Percentiles rank a stretch among this genome's conserved stretches.
Evolutionary conservation across 805 yeast genomes (phyloP).

Genomic region (Deakozyma indianensis): DNA sequence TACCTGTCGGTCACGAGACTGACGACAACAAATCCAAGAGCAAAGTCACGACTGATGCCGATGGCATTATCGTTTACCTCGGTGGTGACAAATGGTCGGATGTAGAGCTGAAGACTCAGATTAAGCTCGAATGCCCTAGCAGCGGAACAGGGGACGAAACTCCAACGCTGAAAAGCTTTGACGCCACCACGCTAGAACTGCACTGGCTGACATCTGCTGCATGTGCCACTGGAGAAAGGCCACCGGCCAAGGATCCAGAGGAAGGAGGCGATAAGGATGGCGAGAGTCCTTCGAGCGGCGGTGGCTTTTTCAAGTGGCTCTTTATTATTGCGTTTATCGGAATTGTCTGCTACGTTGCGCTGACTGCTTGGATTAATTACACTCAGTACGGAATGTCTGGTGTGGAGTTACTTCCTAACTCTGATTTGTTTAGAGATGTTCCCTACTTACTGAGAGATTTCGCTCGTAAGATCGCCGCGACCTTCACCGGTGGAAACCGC

Average conservation of each 20-base stretch:
- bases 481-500: constrained; percentile 51
- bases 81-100: constrained; percentile 61
- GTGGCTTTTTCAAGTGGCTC: constrained; percentile 77
- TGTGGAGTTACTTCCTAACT: constrained; percentile 33
- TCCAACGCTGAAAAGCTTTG: constrained; percentile 9
- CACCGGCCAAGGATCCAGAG: constrained; percentile 13
- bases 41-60: constrained; percentile 10
- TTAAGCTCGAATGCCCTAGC: constrained; percentile 17
- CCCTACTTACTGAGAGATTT: constrained; percentile 64
- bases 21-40: constrained; percentile 15
- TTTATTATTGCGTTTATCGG: constrained; percentile 63
- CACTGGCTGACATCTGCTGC: constrained; percentile 12
- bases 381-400: constrained; percentile 53
- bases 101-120: constrained; percentile 21
- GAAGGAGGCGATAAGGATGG: constrained; percentile 17
- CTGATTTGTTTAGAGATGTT: constrained; percentile 46
- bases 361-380: constrained; percentile 64
- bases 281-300: constrained; percentile 30
- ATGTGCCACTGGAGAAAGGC: constrained; percentile 15
- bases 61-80: constrained; percentile 23
- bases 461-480: constrained; percentile 49
- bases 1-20: constrained; percentile 29
- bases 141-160: not conserved
- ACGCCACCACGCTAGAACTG: constrained; percentile 7
- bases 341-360: constrained; percentile 56